Evolutionary conservation across 805 yeast genomes (phyloP), one percentile per base, ranked within the genome.

Genomic region (Priceomyces melissophilus): DNA sequence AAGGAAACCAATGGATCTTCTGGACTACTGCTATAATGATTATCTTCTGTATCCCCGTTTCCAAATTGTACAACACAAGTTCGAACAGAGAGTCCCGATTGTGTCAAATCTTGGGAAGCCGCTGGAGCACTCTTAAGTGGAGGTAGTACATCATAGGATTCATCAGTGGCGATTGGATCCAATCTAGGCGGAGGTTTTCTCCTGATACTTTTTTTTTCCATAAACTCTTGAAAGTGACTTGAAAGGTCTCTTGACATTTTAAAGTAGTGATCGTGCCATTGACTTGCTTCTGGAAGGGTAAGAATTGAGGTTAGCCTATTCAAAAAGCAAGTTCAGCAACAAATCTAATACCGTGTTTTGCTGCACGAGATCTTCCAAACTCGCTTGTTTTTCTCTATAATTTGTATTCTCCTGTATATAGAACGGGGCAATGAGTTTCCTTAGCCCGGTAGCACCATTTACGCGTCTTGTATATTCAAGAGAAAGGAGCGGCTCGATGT

Each of bases 141-240:
- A 12, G 32, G 32, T 14, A 29, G 32, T 29, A 14, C 13, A 29
- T 29, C 32, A 8, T 29, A 20, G 7, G 25, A 20, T 20, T 20
- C 25, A 20, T 20, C 25, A 8, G 25, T 20, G 25, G 26, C n/a
- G 4, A 9, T 12, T 15, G 11, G 26, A 20, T 10, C 37, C 20
- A 32, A 17, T 25, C 26, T 35, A 4, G 60, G 61, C 10, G 65
- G 65, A 3, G 65, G 65, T 35, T 57, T 59, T 32, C 63, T 46
- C 40, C 61, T 43, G 36, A 57, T 42, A 9, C 54, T 34, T 39
- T 46, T 54, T 41, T 45, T 53, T 12, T 52, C 20, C 32, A 31
- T 28, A 16, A 30, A 25, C 15, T 16, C 16, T 25, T 12, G 15
- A 11, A 30, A 16, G 13, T 16, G 38, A 26, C 30, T 25, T 25